Base-by-base conservation (phyloP, 768 basidiomycete species). In the Termitomyces eurrhizus region DNA sequence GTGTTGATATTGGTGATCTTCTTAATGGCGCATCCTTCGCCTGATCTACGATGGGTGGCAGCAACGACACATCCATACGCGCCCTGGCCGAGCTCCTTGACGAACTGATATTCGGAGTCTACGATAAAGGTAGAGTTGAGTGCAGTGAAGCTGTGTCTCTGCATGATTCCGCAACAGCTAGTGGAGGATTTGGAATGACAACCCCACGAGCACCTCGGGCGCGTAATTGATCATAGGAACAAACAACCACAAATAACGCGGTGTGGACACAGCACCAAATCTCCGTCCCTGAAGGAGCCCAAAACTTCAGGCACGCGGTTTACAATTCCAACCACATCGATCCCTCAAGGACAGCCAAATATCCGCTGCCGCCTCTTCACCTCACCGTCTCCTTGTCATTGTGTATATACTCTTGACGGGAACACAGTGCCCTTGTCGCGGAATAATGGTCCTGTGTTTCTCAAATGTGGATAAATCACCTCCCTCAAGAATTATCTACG, bases 31-130 rank as follows among this genome's bases (percentile, higher is more conserved):
- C 93, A 93, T 11, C 90, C 90, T 69, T 95, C 92, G 26, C 92
- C 91, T 2, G 91, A 87, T 66, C 86, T 75, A 64, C 86, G 87
- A 75, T 94, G 92, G 65, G 86, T 85, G 0, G 95, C 95, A 32
- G 90, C 83, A 59, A 94, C 89, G 64, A 95, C 93, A 69, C 90
- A 94, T 45, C 95, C 93, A 72, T 97, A 96, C 24, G 95, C 94
- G 65, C 95, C 94, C 73, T 95, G 93, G 35, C 95, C 94, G 56
- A 98, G 90, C 70, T 98, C 95, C 77, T 98, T 98, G 75, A 95
- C 92, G 73, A 92, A 96, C 70, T 90, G 85, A 68, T 95, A 97
- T 73, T 92, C 89, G 14, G 87, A 80, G 69, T 95, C 93, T 72
- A 96, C 92, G 62, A 93, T 76, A 70, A 95, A 95, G 52, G 83